phyloP scores from a whole-genome alignment of 164 flowering plant genomes.

The Aristolochia contorta region DNA sequence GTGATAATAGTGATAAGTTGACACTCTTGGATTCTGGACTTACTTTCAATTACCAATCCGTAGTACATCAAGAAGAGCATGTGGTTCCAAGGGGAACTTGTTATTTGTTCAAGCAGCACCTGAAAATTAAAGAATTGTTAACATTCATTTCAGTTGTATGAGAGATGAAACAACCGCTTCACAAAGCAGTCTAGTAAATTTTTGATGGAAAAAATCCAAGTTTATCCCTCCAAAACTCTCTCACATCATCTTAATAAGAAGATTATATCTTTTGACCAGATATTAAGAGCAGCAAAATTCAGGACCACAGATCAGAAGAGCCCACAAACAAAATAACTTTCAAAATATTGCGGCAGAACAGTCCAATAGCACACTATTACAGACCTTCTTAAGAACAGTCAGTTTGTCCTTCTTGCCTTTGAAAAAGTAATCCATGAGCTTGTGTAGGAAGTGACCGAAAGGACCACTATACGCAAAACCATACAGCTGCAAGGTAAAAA shows the following conservation, averaged over 20 bases:
- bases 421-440: constrained; percentile 61
- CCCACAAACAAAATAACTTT: background rate
- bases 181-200: background rate
- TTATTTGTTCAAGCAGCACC: constrained; percentile 75
- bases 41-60: constrained; percentile 69
- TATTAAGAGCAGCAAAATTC: background rate
- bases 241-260: background rate
- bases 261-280: background rate
- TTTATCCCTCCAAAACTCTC: background rate
- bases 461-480: constrained; percentile 72
- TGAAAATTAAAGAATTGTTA: constrained; percentile 10
- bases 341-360: background rate
- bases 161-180: background rate
- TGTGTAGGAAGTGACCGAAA: constrained; percentile 76
- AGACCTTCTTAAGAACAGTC: constrained; percentile 54
- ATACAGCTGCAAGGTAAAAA: constrained; percentile 40
- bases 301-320: background rate
- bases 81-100: constrained; percentile 85
- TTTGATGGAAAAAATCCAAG: background rate
- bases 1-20: background rate
- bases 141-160: background rate
- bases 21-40: background rate
- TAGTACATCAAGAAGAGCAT: constrained; percentile 69
- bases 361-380: constrained; percentile 16
- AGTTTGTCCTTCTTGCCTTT: constrained; percentile 50